Evolutionary conservation across 345 rosid species (phyloP).

Genomic region (Populus euphratica): DNA sequence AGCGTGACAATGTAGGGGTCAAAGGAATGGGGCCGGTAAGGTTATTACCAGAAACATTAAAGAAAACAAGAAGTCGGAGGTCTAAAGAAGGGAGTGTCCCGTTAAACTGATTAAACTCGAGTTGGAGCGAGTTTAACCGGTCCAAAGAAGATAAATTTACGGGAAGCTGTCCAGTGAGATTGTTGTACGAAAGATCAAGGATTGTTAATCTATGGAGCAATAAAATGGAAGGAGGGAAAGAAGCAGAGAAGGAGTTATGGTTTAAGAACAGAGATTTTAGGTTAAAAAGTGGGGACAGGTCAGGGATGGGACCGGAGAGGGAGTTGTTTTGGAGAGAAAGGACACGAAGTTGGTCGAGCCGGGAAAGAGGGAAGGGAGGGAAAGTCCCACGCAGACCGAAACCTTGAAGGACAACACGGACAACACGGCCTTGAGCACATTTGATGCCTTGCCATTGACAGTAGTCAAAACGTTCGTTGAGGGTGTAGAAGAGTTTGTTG

Average conservation of each 20-base stretch:
- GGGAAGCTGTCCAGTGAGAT: conserved; percentile 64
- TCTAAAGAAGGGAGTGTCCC: conserved; percentile 72
- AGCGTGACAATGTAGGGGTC: conserved; percentile 62
- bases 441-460: conserved; percentile 94
- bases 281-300: conserved; percentile 68
- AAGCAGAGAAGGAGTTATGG: conserved; percentile 63
- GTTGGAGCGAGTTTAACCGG: conserved; percentile 56
- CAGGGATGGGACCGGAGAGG: conserved; percentile 76
- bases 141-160: conserved; percentile 37
- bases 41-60: conserved; percentile 76
- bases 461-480: conserved; percentile 80
- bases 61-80: conserved; percentile 46
- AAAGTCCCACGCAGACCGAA: conserved; percentile 64
- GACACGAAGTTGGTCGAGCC: conserved; percentile 90
- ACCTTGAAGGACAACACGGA: conserved; percentile 55
- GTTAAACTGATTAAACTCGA: conserved; percentile 61
- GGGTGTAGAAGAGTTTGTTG: conserved; percentile 64
- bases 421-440: conserved; percentile 76
- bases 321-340: conserved; percentile 77
- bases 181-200: conserved; percentile 56
- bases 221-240: conserved; percentile 61
- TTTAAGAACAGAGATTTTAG: conserved; percentile 60
- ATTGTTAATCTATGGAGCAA: conserved; percentile 53
- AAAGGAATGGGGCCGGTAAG: conserved; percentile 65
- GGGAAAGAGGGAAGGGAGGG: conserved; percentile 56